These are phyloP conservation scores for Serendipita sp. DNA, from an alignment of 768 basidiomycete species.

Conservation along the genomic window DNA sequence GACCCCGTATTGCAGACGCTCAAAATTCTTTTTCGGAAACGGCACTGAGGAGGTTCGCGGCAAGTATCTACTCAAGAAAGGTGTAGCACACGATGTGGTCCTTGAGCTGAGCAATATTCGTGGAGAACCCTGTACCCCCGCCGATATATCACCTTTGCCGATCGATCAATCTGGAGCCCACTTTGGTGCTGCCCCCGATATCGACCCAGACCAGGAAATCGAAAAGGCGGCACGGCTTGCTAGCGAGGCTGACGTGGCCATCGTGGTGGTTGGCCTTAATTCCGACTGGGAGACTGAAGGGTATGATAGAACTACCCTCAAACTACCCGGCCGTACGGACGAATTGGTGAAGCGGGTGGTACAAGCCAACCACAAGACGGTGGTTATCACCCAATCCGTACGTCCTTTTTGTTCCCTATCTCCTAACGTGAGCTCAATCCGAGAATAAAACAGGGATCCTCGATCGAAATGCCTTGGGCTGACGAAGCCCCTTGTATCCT, in stretches of 20 bases:
- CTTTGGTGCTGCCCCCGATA: conserved; percentile 26
- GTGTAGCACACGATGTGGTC: conserved; percentile 25
- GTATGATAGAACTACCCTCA: conserved; percentile 13
- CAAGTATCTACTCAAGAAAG: conserved; percentile 27
- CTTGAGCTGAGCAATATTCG: conserved; percentile 17
- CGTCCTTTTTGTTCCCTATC: background rate
- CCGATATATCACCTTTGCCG: conserved; percentile 16
- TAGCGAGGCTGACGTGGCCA: conserved; percentile 22
- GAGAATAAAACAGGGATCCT: conserved; percentile 18
- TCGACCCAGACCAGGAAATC: conserved; percentile 28
- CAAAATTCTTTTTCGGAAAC: conserved; percentile 25
- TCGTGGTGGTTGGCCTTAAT: conserved; percentile 40
- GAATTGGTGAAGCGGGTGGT: conserved; percentile 34
- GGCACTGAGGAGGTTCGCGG: conserved; percentile 28
- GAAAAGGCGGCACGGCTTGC: conserved; percentile 23
- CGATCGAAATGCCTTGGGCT: conserved; percentile 43
- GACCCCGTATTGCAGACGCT: conserved; percentile 12
- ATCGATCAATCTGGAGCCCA: conserved; percentile 23
- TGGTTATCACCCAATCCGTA: conserved; percentile 44
- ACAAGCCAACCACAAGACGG: conserved; percentile 35
- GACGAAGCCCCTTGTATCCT: conserved; percentile 19
- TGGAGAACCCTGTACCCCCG: conserved; percentile 20
- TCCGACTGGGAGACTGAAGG: conserved; percentile 28
- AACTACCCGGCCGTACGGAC: conserved; percentile 37
- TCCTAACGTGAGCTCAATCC: no score